These are phyloP conservation scores for Glycine tomentella DNA, from an alignment of 306 rosid genomes.

Conservation along the genomic window DNA sequence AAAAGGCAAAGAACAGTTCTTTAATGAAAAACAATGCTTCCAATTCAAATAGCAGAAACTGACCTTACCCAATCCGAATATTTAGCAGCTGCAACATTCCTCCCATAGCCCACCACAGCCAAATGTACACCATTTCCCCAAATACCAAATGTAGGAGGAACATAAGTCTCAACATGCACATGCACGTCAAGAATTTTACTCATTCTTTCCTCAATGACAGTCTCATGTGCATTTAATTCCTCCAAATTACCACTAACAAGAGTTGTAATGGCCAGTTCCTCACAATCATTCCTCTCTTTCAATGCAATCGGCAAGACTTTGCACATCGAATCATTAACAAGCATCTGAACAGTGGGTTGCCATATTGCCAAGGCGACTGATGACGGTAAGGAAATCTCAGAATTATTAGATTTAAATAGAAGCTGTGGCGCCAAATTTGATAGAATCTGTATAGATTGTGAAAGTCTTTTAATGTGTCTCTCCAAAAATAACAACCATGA, in stretches of 20 bases:
- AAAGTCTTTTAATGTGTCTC: slow-evolving; percentile 76
- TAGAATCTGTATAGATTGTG: slow-evolving; percentile 65
- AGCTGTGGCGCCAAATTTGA: slow-evolving; percentile 63
- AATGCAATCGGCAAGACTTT: slow-evolving; percentile 65
- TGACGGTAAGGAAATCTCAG: slow-evolving; percentile 37
- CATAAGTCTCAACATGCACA: slow-evolving; percentile 59
- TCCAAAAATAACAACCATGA: slow-evolving; percentile 82
- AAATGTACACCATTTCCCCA: slow-evolving; percentile 64
- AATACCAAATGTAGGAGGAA: slow-evolving; percentile 64
- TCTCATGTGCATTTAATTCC: slow-evolving; percentile 51
- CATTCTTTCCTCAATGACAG: slow-evolving; percentile 48
- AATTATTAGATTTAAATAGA: slow-evolving; percentile 53
- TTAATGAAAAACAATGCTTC: not conserved
- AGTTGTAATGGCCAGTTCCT: slow-evolving; percentile 76
- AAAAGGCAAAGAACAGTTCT: no score
- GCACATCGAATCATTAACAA: slow-evolving; percentile 61
- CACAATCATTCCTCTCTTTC: slow-evolving; percentile 53
- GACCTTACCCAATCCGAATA: slow-evolving; percentile 94
- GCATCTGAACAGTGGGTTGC: slow-evolving; percentile 58
- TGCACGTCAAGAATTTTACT: slow-evolving; percentile 57
- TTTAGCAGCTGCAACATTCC: slow-evolving; percentile 81
- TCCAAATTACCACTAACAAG: slow-evolving; percentile 68
- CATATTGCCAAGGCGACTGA: slow-evolving; percentile 42
- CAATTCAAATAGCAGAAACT: slow-evolving; percentile 41
- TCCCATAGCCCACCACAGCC: slow-evolving; percentile 79